These are phyloP conservation scores for Drechslerella coelobrocha DNA, from an alignment of 2,329 filamentous ascomycete species.

Conservation along the genomic window DNA sequence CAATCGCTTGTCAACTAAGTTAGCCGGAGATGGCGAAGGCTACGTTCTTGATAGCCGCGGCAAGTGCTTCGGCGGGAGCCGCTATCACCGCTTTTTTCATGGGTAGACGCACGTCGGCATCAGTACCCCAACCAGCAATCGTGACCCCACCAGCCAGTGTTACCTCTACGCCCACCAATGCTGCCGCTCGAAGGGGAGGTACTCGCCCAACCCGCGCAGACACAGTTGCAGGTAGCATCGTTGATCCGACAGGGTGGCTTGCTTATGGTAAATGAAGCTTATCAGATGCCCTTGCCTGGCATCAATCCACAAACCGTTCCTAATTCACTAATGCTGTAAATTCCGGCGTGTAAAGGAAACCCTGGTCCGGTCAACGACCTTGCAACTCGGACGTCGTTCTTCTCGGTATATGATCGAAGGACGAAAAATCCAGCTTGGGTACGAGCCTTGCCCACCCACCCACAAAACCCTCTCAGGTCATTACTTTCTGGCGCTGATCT, in stretches of 20 bases:
- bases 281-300: background rate
- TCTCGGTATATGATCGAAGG: slow-evolving; percentile 88
- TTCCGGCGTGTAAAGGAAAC: too few relatives aligned
- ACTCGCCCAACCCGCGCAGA: slow-evolving; percentile 57
- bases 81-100: slow-evolving; percentile 71
- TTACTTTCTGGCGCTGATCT: background rate
- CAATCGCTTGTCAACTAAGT: background rate
- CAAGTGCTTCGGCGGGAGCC: slow-evolving; percentile 77
- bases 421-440: slow-evolving; percentile 91
- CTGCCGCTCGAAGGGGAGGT: slow-evolving; percentile 51
- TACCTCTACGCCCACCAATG: background rate
- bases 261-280: slow-evolving; percentile 68
- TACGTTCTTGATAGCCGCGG: slow-evolving; percentile 75
- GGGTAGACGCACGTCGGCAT: slow-evolving; percentile 57
- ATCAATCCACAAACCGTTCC: too few relatives aligned
- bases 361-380: slow-evolving; percentile 88
- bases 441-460: slow-evolving; percentile 53
- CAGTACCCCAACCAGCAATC: too few relatives aligned
- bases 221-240: slow-evolving; percentile 57
- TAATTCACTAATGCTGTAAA: too few relatives aligned
- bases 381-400: slow-evolving; percentile 74
- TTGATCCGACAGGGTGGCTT: slow-evolving; percentile 78
- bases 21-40: slow-evolving; percentile 72
- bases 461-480: background rate
- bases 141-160: background rate